Conservation (phyloP, 306 rosid genomes). For the Gastrolobium villosum region DNA sequence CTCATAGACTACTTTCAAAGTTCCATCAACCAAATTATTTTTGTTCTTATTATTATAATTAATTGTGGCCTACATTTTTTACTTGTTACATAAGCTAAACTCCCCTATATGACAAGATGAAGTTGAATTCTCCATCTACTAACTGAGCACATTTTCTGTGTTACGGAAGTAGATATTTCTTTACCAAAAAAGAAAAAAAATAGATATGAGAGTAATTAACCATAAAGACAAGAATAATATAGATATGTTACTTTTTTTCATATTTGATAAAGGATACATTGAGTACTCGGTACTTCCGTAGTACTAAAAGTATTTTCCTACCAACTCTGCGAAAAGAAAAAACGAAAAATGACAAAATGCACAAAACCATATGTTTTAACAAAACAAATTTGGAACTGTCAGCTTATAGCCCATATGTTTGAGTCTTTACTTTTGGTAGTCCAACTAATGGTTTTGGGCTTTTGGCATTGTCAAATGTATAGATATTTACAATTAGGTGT, state of each 20-base stretch:
- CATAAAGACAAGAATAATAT: too few relatives aligned
- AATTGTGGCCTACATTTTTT: background rate
- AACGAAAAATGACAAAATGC: background rate
- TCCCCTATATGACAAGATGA: background rate
- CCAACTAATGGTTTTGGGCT: background rate
- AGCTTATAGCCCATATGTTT: background rate
- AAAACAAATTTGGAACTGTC: background rate
- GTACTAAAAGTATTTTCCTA: background rate
- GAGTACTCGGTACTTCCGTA: too few relatives aligned
- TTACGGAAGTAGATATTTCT: too few relatives aligned
- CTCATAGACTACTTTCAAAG: background rate
- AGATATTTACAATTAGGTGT: too few relatives aligned
- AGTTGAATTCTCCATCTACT: constrained; percentile 1
- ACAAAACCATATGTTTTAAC: background rate
- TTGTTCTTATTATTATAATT: constrained; percentile 30
- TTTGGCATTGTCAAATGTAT: background rate
- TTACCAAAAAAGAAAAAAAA: too few relatives aligned
- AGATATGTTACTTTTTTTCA: too few relatives aligned
- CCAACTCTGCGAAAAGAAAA: background rate
- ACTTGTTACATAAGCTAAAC: background rate
- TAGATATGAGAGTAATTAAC: too few relatives aligned
- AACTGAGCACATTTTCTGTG: too few relatives aligned
- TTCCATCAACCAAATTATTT: constrained; percentile 25
- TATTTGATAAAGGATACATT: too few relatives aligned
- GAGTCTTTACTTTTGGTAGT: background rate